phyloP scores from a whole-genome alignment of 169 alveolate species.

The Cryptosporidium canis region DNA sequence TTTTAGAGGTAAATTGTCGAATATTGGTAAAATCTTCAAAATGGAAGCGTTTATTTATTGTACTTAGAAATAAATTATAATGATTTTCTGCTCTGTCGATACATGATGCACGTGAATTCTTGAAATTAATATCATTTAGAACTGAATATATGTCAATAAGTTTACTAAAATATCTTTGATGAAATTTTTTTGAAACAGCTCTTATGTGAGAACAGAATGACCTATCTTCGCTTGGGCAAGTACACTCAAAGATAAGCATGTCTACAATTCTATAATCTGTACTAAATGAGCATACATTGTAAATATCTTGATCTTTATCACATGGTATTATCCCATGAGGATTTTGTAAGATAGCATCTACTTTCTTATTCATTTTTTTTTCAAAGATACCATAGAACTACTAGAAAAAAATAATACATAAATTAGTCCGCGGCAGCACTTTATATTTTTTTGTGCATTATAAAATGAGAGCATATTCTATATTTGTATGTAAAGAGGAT shows the following conservation, averaged over 20 bases:
- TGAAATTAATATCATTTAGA: conserved; percentile 43
- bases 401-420: not conserved
- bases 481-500: conserved; percentile 15
- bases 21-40: conserved; percentile 3
- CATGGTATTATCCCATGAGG: conserved; percentile 45
- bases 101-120: conserved; percentile 38
- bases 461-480: conserved; percentile 56
- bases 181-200: conserved; percentile 37
- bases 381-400: not conserved
- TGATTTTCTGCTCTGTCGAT: conserved; percentile 56
- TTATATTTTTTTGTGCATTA: not conserved
- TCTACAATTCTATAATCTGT: conserved; percentile 54
- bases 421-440: not conserved
- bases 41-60: conserved; percentile 6
- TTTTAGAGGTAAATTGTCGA: not conserved
- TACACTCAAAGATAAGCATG: conserved; percentile 63
- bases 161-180: conserved; percentile 19
- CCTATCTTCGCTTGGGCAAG: conserved; percentile 63
- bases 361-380: conserved; percentile 45
- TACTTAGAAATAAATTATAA: not conserved
- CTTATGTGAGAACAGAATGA: conserved; percentile 65
- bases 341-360: conserved; percentile 2
- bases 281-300: conserved; percentile 53
- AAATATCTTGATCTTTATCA: conserved; percentile 54
- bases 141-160: not conserved